phyloP scores from a whole-genome alignment of 371 early-diverging fungal species.

The Batkoa obscura region DNA sequence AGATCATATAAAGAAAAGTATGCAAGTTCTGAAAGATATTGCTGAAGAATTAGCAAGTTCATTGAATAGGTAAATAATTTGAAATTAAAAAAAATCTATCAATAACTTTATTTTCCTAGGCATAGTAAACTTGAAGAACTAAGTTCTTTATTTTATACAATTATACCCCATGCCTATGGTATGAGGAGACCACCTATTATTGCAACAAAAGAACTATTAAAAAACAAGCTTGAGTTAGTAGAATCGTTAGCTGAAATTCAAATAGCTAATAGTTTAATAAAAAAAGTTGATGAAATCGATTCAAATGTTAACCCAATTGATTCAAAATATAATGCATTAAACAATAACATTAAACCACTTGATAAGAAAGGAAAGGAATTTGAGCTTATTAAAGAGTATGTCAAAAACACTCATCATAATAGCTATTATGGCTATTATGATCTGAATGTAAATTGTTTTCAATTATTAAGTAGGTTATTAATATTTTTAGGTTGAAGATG shows the following conservation, averaged over 20 bases:
- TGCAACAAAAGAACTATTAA: conserved; percentile 17
- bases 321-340: background rate
- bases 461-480: conserved; percentile 11
- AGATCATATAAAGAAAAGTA: conserved; percentile 22
- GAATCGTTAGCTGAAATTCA: conserved; percentile 26
- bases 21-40: conserved; percentile 22
- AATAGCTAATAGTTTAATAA: conserved; percentile 11
- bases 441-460: conserved; percentile 27
- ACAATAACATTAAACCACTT: background rate
- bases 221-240: conserved; percentile 29
- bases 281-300: conserved; percentile 21
- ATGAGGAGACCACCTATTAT: conserved; percentile 20
- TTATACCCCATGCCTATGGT: conserved; percentile 31
- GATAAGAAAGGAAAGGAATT: conserved; percentile 3
- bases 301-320: background rate
- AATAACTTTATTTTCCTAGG: background rate
- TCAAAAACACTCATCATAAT: conserved; percentile 14
- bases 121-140: background rate
- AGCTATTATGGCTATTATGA: conserved; percentile 15
- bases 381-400: conserved; percentile 13
- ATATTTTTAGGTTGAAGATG: background rate
- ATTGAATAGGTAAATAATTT: background rate
- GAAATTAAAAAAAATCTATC: background rate
- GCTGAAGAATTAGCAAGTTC: conserved; percentile 11
- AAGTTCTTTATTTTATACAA: conserved; percentile 28